Percentiles rank a stretch among this genome's conserved stretches.
Evolutionary conservation across 371 early-diverging fungal species (phyloP).

Genomic region (Mortierella sp.): DNA sequence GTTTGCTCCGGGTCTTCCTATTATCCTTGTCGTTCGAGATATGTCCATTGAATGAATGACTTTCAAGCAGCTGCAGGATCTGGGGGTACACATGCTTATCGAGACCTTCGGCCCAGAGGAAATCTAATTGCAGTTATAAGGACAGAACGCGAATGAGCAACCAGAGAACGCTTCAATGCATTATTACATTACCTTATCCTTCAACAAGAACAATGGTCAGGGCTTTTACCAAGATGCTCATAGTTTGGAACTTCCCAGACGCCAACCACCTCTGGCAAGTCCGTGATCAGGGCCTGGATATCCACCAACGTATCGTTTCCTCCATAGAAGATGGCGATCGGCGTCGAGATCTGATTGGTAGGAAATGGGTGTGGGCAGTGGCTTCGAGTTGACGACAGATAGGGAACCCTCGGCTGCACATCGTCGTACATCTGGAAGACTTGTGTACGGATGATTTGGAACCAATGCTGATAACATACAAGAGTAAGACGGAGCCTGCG

Average conservation of each 20-base stretch:
- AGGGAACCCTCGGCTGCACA: constrained; percentile 71
- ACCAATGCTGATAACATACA: constrained; percentile 77
- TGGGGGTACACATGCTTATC: constrained; percentile 42
- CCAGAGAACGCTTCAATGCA: not conserved
- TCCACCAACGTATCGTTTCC: constrained; percentile 88
- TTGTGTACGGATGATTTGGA: constrained; percentile 93
- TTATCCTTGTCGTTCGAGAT: constrained; percentile 13
- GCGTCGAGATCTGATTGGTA: constrained; percentile 86
- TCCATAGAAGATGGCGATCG: constrained; percentile 92
- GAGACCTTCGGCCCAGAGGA: constrained; percentile 77
- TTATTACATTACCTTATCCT: too few species aligned
- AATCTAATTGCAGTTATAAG: constrained; percentile 58
- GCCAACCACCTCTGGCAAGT: constrained; percentile 70
- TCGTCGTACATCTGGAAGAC: constrained; percentile 96
- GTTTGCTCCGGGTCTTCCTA: not conserved
- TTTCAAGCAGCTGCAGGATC: constrained; percentile 35
- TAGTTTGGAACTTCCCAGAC: constrained; percentile 74
- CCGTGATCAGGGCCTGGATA: constrained; percentile 68
- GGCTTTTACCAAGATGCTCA: constrained; percentile 74
- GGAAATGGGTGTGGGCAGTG: constrained; percentile 77
- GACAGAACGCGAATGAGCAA: not conserved
- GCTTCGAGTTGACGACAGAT: constrained; percentile 58
- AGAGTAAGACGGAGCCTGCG: constrained; percentile 7
- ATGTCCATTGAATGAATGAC: constrained; percentile 48
- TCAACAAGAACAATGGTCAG: not conserved